Evolutionary conservation across 2,329 filamentous ascomycete genomes (phyloP), one percentile per base, ranked within the genome.

Genomic region (Ambrosiella cleistominuta): DNA sequence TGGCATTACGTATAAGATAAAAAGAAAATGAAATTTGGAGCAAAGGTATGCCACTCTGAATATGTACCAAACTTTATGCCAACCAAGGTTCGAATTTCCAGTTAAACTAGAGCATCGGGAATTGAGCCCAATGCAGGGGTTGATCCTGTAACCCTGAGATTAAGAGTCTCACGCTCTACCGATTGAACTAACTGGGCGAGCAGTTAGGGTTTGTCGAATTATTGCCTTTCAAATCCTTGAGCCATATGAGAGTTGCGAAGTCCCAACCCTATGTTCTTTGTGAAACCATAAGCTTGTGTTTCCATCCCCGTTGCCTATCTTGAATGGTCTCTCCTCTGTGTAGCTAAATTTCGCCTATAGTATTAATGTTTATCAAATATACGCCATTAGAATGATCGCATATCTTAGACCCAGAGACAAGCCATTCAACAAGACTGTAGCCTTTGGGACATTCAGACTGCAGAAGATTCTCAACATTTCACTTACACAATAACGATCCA

Each of bases 101-200:
- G 58, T 45, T 60, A 27, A 40, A 35, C 56, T 58, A 58, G 60
- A 58, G 58, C 61, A 62, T 58, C 57, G 61, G 58, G 61, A 62
- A 58, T 62, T 61, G 62, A 63, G 60, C 63, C 63, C 63, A 62
- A 59, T 62, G 67, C 66, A 67, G 68, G 67, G 68, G 67, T 69
- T 68, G 68, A 70, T 70, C 69, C 68, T 68, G 67, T 67, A 70
- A 67, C 69, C 68, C 70, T 70, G 67, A 70, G 68, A 70, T 70
- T 78, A 78, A 78, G 80, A 83, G 80, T 82, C 80, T 81, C 75
- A 83, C 80, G 80, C 80, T 83, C 80, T 83, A 82, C 77, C 76
- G 76, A 81, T 80, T 81, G 78, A 81, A 78, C 78, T 81, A 81
- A 74, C 75, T 74, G 71, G 75, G 75, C 75, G 54, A 47, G 44